A percentile compares a stretch with the other conserved stretches of the same genome.
These are phyloP conservation scores for Alternaria triticina DNA, from an alignment of 2,329 filamentous ascomycete genomes.

Conservation along the genomic window DNA sequence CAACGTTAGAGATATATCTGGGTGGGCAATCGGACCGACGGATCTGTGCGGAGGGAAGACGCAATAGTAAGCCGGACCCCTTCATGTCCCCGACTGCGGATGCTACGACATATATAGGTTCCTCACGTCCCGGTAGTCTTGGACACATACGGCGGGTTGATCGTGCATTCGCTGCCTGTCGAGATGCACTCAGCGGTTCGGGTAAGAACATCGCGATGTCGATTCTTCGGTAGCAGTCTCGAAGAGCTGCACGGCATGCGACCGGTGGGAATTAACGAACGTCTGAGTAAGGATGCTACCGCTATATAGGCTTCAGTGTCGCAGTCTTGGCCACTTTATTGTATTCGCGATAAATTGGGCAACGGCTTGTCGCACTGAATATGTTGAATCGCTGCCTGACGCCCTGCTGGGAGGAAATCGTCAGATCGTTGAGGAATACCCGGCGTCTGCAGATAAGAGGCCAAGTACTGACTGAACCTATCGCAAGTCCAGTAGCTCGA, in stretches of 20 bases:
- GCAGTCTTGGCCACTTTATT: not conserved
- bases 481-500: not conserved
- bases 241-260: not conserved
- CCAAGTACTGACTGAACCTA: not conserved
- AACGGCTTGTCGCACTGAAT: not conserved
- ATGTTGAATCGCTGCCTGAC: not conserved
- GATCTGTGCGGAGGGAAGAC: not conserved
- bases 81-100: not conserved
- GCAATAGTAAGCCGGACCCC: not conserved
- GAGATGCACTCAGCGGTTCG: not conserved
- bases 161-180: not conserved
- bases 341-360: not conserved
- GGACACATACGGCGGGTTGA: fast-evolving
- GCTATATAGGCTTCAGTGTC: not conserved
- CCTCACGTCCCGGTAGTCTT: not conserved
- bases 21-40: not conserved
- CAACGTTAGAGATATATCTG: not conserved
- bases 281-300: not conserved
- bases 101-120: not conserved
- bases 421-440: not conserved
- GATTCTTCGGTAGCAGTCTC: not conserved
- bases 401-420: not conserved
- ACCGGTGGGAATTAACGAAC: not conserved
- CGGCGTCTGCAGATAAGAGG: not conserved
- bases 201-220: not conserved